Conservation (phyloP, 1,284 basidiomycete genomes). For the Trametes hirsuta region DNA sequence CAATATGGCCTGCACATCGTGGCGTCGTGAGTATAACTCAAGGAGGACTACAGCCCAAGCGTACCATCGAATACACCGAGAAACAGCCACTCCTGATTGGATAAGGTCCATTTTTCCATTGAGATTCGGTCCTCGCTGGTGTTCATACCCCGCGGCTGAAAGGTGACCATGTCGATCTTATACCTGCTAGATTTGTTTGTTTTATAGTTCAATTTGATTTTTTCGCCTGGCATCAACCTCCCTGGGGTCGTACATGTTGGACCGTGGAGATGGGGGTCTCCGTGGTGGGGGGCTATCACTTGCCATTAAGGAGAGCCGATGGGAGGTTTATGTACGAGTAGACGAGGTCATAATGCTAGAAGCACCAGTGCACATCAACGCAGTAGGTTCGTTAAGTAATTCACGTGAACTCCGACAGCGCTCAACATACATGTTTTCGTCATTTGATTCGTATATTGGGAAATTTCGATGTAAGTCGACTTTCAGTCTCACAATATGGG, state of each 20-base stretch:
- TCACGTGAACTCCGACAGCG: too few species aligned
- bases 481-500: too few species aligned
- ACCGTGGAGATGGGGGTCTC: too few species aligned
- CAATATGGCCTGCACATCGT: background rate
- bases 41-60: background rate
- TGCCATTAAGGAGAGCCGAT: too few species aligned
- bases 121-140: conserved; percentile 4
- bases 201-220: background rate
- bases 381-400: too few species aligned
- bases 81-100: conserved; percentile 2
- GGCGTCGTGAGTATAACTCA: background rate
- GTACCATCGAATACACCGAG: conserved; percentile 9
- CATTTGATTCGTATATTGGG: too few species aligned
- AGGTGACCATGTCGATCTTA: conserved; percentile 4
- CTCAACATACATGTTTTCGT: too few species aligned
- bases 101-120: conserved; percentile 1
- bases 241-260: background rate
- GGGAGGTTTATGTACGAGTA: background rate
- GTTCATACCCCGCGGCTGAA: conserved; percentile 4
- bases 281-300: too few species aligned
- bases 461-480: too few species aligned
- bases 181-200: background rate
- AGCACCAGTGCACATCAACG: too few species aligned
- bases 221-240: background rate
- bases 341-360: too few species aligned